Conservation (phyloP, 1,284 basidiomycete genomes). For the Leccinum ponderosum region DNA sequence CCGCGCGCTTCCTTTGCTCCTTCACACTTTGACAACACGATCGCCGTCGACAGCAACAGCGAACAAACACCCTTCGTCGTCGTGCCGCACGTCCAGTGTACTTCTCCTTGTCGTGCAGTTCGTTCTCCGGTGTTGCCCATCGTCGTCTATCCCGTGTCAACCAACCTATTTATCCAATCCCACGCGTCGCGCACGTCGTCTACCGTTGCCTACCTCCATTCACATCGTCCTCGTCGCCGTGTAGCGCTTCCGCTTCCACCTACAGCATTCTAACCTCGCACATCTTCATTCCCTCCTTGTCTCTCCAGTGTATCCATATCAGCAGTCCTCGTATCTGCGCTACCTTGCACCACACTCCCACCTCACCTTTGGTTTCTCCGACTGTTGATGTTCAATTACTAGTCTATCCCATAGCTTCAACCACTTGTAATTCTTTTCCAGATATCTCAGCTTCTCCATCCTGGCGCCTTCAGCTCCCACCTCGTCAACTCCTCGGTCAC, state of each 20-base stretch:
- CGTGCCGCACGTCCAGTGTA: constrained; percentile 32
- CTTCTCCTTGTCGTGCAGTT: constrained; percentile 24
- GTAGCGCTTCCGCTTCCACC: constrained; percentile 18
- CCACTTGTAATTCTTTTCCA: constrained; percentile 31
- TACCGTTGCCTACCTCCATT: constrained; percentile 21
- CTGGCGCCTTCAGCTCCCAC: constrained; percentile 62
- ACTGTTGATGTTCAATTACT: constrained; percentile 40
- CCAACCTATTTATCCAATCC: constrained; percentile 35
- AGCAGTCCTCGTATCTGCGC: constrained; percentile 33
- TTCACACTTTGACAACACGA: constrained; percentile 44
- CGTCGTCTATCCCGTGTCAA: constrained; percentile 20
- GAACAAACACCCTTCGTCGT: constrained; percentile 32
- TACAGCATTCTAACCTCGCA: constrained; percentile 27
- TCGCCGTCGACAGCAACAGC: constrained; percentile 37
- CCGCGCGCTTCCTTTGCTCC: constrained; percentile 46
- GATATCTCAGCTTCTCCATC: constrained; percentile 43
- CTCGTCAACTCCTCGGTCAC: constrained; percentile 52
- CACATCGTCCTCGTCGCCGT: constrained; percentile 18
- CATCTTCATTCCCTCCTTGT: constrained; percentile 24
- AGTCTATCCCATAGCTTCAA: constrained; percentile 33
- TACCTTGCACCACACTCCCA: constrained; percentile 23
- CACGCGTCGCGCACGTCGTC: constrained; percentile 40
- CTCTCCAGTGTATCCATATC: constrained; percentile 39
- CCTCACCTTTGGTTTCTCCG: constrained; percentile 24
- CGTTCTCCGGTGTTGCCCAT: constrained; percentile 19